phyloP scores from a whole-genome alignment of 805 yeast species.

The Debaryomyces castellii region DNA sequence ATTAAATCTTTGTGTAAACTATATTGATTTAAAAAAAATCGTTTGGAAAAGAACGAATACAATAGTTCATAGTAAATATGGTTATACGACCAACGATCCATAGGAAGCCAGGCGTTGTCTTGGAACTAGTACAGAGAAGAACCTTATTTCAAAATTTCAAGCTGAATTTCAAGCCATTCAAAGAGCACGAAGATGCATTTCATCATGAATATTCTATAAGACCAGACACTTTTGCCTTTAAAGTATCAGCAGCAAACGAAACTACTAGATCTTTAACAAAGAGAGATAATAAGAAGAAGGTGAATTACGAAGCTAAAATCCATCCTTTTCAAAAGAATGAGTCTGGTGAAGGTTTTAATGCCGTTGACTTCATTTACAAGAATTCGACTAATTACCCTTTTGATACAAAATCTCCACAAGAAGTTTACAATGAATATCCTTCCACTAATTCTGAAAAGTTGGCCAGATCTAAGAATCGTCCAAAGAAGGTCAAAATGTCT shows the following conservation, averaged over 20 bases:
- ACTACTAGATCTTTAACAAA: conserved; percentile 12
- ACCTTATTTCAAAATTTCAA: conserved; percentile 5
- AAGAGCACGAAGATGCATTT: conserved; percentile 12
- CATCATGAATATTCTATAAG: conserved; percentile 45
- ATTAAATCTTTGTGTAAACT: neutral
- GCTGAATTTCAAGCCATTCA: conserved; percentile 5
- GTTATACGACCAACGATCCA: neutral
- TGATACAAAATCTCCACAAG: conserved; percentile 35
- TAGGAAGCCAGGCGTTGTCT: neutral
- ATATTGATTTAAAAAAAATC: neutral
- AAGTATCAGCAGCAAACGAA: conserved; percentile 27
- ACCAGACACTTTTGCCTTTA: conserved; percentile 46
- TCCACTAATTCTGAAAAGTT: conserved; percentile 31
- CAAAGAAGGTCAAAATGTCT: conserved; percentile 66
- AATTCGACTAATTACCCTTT: conserved; percentile 44
- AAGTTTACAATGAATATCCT: conserved; percentile 37
- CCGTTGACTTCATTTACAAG: conserved; percentile 35
- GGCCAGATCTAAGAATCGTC: conserved; percentile 43
- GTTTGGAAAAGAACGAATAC: neutral
- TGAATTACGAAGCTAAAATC: neutral
- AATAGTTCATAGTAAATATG: neutral
- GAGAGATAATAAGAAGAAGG: neutral
- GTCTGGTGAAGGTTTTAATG: conserved; percentile 13
- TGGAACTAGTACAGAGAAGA: neutral
- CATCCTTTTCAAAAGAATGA: conserved; percentile 26